Base-by-base conservation (phyloP, 139 green algal species). In the Zygnema cylindricum region DNA sequence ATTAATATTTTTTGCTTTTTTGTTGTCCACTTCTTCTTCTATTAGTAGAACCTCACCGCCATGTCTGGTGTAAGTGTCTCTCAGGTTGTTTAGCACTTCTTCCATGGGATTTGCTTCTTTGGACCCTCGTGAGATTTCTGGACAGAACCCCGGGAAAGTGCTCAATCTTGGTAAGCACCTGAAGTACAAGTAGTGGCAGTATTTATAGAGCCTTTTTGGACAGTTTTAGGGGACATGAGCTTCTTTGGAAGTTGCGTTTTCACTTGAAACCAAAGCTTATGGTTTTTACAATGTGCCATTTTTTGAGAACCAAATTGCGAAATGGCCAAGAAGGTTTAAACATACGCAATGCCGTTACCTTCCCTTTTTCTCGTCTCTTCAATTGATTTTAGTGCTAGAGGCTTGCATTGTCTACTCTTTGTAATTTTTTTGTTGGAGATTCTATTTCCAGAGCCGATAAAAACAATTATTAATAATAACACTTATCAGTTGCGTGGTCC, bases 101-200 rank as follows among this genome's bases (percentile, higher is more conserved):
- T 7, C 71, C 11, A 25, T 79, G 36, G 71, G 7, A 16, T 84
- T 84, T 39, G 77, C 77, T 38, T 73, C 77, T 39, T 35, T 84
- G 77, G 77, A 84, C n/a, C 77, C 77, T 11, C 25, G 33, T 54
- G n/a, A 35, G 30, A 2, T 84, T 33, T 43, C 22, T 36, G 77
- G 30, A 3, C 11, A 35, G 30, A 35, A 2, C 2, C 77, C 77
- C 3, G 77, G 2, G 3, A 84, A 49, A 3, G n/a, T 35, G 41
- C 55, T 69, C 30, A 84, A 84, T 7, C 77, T 84, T 54, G 77
- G 77, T 84, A 84, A 35, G 77, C 73, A 81, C 36, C 43, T 16
- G 16, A 38, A 39, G 16, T 16, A 11, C 16, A 16, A 42, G 73
- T 32, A 38, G 43, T 21, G 57, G 30, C 30, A 73, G 57, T 73